Evolutionary conservation across 1,284 basidiomycete species (phyloP).

Genomic region (Irpex lacteus): DNA sequence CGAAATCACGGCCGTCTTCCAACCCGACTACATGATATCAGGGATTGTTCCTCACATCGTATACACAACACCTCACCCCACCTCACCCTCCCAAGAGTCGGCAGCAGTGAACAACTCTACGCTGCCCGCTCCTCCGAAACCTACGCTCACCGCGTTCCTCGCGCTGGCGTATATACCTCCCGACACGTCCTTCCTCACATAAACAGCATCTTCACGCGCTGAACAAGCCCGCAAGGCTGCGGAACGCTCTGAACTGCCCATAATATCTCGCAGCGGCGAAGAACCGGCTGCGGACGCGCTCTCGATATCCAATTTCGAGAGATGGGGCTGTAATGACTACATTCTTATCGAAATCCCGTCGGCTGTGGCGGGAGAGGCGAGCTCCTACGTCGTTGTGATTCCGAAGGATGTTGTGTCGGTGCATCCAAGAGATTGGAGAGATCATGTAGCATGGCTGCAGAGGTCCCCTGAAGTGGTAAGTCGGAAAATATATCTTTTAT

Average conservation of each 20-base stretch:
- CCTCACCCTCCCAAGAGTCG: slow-evolving; percentile 21
- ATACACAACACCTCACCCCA: slow-evolving; percentile 20
- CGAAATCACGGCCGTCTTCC: slow-evolving; percentile 90
- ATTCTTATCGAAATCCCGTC: slow-evolving; percentile 52
- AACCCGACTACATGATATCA: slow-evolving; percentile 94
- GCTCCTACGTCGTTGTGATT: slow-evolving; percentile 77
- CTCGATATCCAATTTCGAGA: slow-evolving; percentile 73
- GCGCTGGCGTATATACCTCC: slow-evolving; percentile 81
- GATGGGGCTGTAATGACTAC: slow-evolving; percentile 94
- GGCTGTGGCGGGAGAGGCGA: slow-evolving; percentile 34
- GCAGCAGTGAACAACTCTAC: slow-evolving; percentile 20
- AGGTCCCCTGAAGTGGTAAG: slow-evolving; percentile 75
- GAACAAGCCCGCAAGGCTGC: slow-evolving; percentile 80
- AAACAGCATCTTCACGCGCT: slow-evolving; percentile 68
- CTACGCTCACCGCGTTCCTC: slow-evolving; percentile 68
- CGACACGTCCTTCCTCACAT: slow-evolving; percentile 55
- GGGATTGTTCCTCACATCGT: slow-evolving; percentile 82
- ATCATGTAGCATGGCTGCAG: slow-evolving; percentile 95
- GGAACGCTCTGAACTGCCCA: slow-evolving; percentile 88
- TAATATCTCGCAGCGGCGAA: slow-evolving; percentile 87
- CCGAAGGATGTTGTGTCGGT: slow-evolving; percentile 88
- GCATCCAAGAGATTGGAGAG: slow-evolving; percentile 80
- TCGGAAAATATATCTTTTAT: slow-evolving; percentile 3
- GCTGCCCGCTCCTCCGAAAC: slow-evolving; percentile 17
- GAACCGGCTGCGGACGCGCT: slow-evolving; percentile 88